A percentile compares a stretch with the other conserved stretches of the same genome.
These are phyloP conservation scores for Wallacemonas sp. DNA, from an alignment of 208 protist genomes.

Conservation along the genomic window DNA sequence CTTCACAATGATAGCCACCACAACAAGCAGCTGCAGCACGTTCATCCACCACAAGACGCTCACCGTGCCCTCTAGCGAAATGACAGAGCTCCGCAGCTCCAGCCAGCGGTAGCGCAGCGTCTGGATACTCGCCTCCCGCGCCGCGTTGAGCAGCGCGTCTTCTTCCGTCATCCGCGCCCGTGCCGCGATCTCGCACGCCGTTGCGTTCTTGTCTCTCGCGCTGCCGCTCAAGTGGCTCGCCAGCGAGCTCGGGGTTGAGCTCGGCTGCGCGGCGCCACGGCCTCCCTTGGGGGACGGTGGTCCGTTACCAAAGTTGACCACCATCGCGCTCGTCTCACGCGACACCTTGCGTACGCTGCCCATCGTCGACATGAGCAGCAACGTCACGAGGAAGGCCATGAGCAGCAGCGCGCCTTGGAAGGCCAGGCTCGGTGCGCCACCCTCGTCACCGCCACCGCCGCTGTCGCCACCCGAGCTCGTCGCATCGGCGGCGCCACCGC, in stretches of 20 bases:
- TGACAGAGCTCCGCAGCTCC: slow-evolving; percentile 63
- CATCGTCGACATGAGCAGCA: slow-evolving; percentile 55
- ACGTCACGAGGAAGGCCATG: slow-evolving; percentile 56
- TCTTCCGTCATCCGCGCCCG: slow-evolving; percentile 42
- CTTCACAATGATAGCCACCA: slow-evolving; percentile 28
- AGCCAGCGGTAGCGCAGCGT: slow-evolving; percentile 79
- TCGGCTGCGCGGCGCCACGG: not conserved
- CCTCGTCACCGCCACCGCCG: slow-evolving; percentile 23
- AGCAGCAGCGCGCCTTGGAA: slow-evolving; percentile 71
- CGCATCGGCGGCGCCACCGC: not conserved
- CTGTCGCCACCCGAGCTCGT: slow-evolving; percentile 11
- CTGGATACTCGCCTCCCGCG: slow-evolving; percentile 73
- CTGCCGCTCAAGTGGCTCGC: not conserved
- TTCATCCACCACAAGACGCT: slow-evolving; percentile 49
- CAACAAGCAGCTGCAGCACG: slow-evolving; percentile 38
- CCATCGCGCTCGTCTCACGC: slow-evolving; percentile 27
- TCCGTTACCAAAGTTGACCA: slow-evolving; percentile 2
- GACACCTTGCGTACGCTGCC: slow-evolving; percentile 37
- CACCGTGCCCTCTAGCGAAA: slow-evolving; percentile 47
- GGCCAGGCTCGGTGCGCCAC: slow-evolving; percentile 25
- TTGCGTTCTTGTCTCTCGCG: not conserved
- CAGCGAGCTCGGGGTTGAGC: not conserved
- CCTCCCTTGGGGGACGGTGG: not conserved
- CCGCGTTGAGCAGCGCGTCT: slow-evolving; percentile 59
- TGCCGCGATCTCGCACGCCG: slow-evolving; percentile 10